Evolutionary conservation across 2,329 filamentous ascomycete genomes (phyloP).

Genomic region (Aspergillus versicolor): DNA sequence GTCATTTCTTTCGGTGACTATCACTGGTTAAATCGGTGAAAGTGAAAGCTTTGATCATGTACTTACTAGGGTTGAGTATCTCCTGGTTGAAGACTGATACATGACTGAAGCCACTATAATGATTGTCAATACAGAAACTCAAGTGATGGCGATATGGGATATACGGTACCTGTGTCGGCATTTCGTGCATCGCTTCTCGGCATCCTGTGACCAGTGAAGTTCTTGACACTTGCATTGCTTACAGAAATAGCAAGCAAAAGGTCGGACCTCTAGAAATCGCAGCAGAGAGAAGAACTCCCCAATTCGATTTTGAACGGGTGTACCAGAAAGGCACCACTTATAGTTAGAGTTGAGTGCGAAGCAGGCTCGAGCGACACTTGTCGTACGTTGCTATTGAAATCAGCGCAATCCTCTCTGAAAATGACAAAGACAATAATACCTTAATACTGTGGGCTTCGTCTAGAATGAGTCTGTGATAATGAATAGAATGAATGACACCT

Average conservation of each 20-base stretch:
- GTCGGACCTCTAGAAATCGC: constrained; percentile 82
- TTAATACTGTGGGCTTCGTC: constrained; percentile 97
- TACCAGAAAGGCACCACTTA: constrained; percentile 95
- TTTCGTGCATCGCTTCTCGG: constrained; percentile 66
- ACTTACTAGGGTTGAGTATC: constrained; percentile 72
- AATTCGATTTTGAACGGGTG: constrained; percentile 93
- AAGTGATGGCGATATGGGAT: constrained; percentile 16
- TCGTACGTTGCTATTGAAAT: constrained; percentile 59
- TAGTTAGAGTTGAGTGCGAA: constrained; percentile 85
- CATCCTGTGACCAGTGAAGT: constrained; percentile 79
- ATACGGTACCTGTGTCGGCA: constrained; percentile 59
- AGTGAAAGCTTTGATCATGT: background rate
- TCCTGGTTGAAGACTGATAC: constrained; percentile 93
- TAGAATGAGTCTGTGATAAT: constrained; percentile 87
- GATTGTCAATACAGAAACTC: constrained; percentile 3
- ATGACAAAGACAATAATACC: constrained; percentile 35
- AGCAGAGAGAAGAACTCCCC: constrained; percentile 95
- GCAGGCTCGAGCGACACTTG: constrained; percentile 90
- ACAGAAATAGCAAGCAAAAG: constrained; percentile 93
- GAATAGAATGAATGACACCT: constrained; percentile 77
- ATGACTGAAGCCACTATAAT: constrained; percentile 57
- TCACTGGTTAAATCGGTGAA: constrained; percentile 10
- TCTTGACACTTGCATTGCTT: constrained; percentile 78
- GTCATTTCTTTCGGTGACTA: constrained; percentile 56
- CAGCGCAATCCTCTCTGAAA: constrained; percentile 4